Percentiles rank a stretch among this genome's conserved stretches.
These are phyloP conservation scores for Sporobolomyces roseus DNA, from an alignment of 768 basidiomycete genomes.

Conservation along the genomic window DNA sequence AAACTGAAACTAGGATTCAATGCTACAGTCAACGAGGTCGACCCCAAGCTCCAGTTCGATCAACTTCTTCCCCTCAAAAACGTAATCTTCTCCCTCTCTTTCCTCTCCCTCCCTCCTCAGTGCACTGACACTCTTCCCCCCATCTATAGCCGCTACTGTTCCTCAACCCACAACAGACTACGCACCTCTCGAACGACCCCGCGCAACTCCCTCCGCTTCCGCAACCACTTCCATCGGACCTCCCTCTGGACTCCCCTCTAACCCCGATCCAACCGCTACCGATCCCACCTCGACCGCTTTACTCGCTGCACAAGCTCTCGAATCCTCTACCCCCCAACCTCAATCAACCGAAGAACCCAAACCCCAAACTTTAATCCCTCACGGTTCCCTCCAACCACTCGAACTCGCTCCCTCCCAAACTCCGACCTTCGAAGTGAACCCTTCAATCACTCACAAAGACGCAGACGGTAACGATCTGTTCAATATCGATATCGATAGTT, in stretches of 20 bases:
- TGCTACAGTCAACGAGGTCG: conserved; percentile 45
- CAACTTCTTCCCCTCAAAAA: conserved; percentile 29
- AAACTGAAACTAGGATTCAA: conserved; percentile 7
- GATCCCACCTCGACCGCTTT: too few species aligned
- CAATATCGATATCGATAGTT: conserved; percentile 45
- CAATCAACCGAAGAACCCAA: conserved; percentile 32
- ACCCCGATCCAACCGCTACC: conserved; percentile 50
- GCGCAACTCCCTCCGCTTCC: conserved; percentile 17
- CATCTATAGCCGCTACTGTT: conserved; percentile 1
- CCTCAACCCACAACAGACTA: conserved; percentile 44
- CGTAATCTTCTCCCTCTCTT: conserved; percentile 3
- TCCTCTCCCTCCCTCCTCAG: neutral
- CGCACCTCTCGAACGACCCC: conserved; percentile 42
- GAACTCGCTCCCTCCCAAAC: conserved; percentile 38
- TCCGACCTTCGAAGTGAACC: conserved; percentile 47
- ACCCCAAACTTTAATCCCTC: conserved; percentile 42
- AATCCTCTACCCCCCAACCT: neutral
- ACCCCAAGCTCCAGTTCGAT: conserved; percentile 26
- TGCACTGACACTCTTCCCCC: neutral
- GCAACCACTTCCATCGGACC: conserved; percentile 52
- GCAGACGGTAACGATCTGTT: conserved; percentile 43
- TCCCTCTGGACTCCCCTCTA: conserved; percentile 64
- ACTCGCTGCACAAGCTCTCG: too few species aligned
- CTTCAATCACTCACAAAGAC: conserved; percentile 35
- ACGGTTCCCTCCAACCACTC: conserved; percentile 42